Evolutionary conservation across 495 filamentous ascomycete species (phyloP).

Genomic region (Neurospora sp.): DNA sequence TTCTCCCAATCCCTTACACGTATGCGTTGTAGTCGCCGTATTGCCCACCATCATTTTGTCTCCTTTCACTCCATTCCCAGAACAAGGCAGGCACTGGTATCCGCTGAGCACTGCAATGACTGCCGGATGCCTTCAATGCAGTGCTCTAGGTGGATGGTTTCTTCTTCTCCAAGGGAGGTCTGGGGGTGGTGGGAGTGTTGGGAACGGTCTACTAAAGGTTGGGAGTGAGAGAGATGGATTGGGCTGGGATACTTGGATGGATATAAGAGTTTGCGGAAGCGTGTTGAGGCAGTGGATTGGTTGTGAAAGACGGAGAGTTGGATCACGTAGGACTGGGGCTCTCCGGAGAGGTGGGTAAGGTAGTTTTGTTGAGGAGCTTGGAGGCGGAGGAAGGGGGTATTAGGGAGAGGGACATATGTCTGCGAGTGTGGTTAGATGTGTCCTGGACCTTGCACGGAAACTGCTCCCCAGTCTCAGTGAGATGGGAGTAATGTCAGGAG

Average conservation of each 20-base stretch:
- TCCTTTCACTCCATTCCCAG: background rate
- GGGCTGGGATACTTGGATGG: background rate
- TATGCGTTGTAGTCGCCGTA: background rate
- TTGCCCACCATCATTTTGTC: background rate
- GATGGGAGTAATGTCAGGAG: background rate
- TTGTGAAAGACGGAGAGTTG: background rate
- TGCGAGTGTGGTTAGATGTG: background rate
- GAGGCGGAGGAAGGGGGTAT: background rate
- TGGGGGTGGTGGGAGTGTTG: background rate
- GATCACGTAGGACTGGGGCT: background rate
- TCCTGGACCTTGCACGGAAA: background rate
- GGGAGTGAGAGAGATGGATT: background rate
- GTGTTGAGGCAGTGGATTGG: background rate
- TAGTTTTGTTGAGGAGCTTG: background rate
- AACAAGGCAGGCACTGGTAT: background rate
- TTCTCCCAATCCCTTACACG: background rate
- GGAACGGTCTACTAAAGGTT: background rate
- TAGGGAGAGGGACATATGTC: background rate
- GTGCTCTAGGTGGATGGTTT: background rate
- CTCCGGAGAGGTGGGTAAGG: background rate
- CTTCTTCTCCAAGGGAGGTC: background rate
- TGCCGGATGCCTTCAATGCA: background rate
- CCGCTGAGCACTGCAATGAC: background rate
- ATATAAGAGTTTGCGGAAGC: background rate
- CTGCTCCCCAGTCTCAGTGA: too few relatives aligned